Evolutionary conservation across 2,329 filamentous ascomycete genomes (phyloP).

Genomic region (Fusarium sp.): DNA sequence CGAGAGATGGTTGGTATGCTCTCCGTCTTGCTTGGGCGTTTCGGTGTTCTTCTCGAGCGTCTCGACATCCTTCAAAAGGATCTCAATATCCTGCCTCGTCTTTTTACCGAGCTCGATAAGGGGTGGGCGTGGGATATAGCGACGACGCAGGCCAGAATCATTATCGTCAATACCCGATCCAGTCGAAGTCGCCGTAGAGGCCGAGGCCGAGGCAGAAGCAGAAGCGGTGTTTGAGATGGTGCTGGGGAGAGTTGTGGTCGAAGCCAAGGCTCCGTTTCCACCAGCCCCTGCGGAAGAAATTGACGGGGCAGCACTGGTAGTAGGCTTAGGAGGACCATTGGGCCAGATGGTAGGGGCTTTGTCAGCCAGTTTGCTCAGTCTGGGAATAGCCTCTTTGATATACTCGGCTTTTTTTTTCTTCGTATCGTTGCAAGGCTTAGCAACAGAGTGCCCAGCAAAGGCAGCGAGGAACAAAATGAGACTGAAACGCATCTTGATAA

Average conservation of each 20-base stretch:
- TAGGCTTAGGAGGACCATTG: neutral
- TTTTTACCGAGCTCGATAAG: too few species aligned
- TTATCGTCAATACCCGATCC: neutral
- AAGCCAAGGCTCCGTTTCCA: too few species aligned
- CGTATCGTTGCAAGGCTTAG: neutral
- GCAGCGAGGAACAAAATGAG: conserved; percentile 14
- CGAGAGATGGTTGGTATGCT: neutral
- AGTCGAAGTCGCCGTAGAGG: neutral
- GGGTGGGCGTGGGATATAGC: too few species aligned
- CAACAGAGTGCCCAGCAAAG: conserved; percentile 19
- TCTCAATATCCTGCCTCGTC: too few species aligned
- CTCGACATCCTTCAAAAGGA: neutral
- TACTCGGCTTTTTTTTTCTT: neutral
- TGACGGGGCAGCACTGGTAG: neutral
- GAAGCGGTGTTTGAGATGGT: neutral
- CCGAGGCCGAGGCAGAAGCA: neutral
- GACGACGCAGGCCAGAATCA: too few species aligned
- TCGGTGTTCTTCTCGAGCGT: neutral
- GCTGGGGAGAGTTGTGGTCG: conserved; percentile 16
- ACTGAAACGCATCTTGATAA: conserved; percentile 15
- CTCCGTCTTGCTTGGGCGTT: neutral
- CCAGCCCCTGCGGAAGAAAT: neutral
- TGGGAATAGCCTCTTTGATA: too few species aligned
- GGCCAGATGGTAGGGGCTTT: conserved; percentile 1
- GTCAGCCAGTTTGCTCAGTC: too few species aligned